These are phyloP conservation scores for Cryptosporidium meleagridis DNA, from an alignment of 169 alveolate genomes.

Conservation along the genomic window DNA sequence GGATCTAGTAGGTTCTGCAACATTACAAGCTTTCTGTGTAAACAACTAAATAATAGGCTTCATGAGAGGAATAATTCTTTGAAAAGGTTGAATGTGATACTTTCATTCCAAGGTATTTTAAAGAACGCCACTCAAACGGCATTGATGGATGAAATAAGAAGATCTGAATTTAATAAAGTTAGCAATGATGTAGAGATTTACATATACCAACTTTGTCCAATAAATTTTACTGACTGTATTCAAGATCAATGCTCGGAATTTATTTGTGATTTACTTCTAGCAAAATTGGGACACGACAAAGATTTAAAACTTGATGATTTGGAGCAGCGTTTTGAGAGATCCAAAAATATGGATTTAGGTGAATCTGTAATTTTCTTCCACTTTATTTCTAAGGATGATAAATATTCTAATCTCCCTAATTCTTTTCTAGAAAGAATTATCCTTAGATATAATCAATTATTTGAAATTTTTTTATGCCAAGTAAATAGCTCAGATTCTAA, in stretches of 20 bases:
- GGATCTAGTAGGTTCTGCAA: not conserved
- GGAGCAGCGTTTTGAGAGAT: not conserved
- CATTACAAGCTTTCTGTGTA: not conserved
- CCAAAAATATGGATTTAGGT: not conserved
- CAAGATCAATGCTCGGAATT: not conserved
- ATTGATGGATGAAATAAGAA: not conserved
- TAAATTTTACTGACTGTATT: not conserved
- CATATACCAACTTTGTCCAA: not conserved
- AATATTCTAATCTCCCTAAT: not conserved
- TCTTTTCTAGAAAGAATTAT: slow-evolving; percentile 30
- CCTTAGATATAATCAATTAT: slow-evolving; percentile 29
- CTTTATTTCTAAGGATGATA: not conserved
- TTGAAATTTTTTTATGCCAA: not conserved
- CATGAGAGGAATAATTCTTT: not conserved
- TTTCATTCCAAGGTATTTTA: slow-evolving; percentile 1
- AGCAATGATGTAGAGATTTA: not conserved
- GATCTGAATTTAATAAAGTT: not conserved
- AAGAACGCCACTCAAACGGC: not conserved
- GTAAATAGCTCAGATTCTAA: not conserved
- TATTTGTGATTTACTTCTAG: not conserved
- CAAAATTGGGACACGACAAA: not conserved
- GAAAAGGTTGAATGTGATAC: not conserved
- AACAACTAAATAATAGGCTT: not conserved
- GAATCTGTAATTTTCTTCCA: slow-evolving; percentile 12
- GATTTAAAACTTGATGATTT: not conserved